Evolutionary conservation across 148 eudicot species (phyloP).

Genomic region (Chenopodium quinoa): DNA sequence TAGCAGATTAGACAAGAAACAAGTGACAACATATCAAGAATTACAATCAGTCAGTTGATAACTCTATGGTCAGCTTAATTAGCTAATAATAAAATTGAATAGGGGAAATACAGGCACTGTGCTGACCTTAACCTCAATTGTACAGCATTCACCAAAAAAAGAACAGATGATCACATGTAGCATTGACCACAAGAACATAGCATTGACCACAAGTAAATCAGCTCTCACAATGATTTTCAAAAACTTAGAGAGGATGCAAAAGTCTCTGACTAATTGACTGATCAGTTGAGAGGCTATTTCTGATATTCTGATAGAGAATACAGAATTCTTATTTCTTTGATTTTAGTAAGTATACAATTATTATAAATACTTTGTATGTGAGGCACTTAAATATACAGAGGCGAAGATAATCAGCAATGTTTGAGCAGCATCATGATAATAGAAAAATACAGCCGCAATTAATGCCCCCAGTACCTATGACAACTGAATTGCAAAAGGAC

Average conservation of each 20-base stretch:
- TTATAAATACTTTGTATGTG: too few relatives aligned
- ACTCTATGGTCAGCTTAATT: neutral
- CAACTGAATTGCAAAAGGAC: neutral
- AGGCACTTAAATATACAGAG: neutral
- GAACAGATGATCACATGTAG: neutral
- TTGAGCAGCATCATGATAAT: neutral
- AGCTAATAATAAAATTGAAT: neutral
- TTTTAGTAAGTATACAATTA: neutral
- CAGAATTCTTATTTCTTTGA: neutral
- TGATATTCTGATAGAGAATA: neutral
- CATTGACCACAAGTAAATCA: neutral
- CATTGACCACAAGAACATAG: neutral
- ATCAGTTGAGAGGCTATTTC: neutral
- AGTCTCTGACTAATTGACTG: neutral
- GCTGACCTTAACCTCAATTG: neutral
- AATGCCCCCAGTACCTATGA: neutral
- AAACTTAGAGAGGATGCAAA: neutral
- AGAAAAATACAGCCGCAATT: neutral
- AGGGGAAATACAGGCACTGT: neutral
- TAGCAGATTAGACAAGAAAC: neutral
- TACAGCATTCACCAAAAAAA: neutral
- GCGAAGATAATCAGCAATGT: neutral
- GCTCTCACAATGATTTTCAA: neutral
- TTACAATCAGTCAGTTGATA: neutral
- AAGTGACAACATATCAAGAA: constrained; percentile 2